A percentile compares a stretch with the other conserved stretches of the same genome.
phyloP scores from a whole-genome alignment of 768 basidiomycete genomes.

The Neoboletus brunneissimus region DNA sequence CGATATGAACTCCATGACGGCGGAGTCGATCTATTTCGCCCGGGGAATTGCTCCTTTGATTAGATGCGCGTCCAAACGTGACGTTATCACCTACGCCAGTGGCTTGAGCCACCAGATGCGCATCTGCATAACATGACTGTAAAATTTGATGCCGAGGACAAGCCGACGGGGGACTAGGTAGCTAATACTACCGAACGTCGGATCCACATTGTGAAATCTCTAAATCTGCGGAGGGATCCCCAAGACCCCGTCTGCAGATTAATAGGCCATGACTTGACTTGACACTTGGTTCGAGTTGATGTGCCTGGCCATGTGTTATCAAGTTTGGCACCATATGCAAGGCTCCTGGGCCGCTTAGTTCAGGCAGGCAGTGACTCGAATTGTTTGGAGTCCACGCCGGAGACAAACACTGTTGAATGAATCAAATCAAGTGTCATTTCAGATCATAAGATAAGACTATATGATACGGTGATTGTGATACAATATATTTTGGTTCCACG shows the following conservation, averaged over 20 bases:
- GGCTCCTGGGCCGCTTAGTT: not conserved
- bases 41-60: not conserved
- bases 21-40: not conserved
- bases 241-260: not conserved
- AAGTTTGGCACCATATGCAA: not conserved
- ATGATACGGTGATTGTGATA: conserved; percentile 14
- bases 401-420: not conserved
- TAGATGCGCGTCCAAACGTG: not conserved
- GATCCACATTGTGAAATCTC: not conserved
- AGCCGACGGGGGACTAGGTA: not conserved
- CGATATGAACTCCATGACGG: not conserved
- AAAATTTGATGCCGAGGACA: not conserved
- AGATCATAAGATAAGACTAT: conserved; percentile 17
- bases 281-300: not conserved
- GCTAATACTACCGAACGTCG: not conserved
- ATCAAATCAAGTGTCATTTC: conserved; percentile 13
- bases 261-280: not conserved
- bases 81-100: not conserved
- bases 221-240: not conserved
- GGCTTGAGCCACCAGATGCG: not conserved
- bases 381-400: not conserved
- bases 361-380: not conserved
- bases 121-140: not conserved
- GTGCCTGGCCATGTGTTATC: not conserved
- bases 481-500: conserved; percentile 24